phyloP scores from a whole-genome alignment of 495 filamentous ascomycete species.

The Lasiosphaeris hirsuta region DNA sequence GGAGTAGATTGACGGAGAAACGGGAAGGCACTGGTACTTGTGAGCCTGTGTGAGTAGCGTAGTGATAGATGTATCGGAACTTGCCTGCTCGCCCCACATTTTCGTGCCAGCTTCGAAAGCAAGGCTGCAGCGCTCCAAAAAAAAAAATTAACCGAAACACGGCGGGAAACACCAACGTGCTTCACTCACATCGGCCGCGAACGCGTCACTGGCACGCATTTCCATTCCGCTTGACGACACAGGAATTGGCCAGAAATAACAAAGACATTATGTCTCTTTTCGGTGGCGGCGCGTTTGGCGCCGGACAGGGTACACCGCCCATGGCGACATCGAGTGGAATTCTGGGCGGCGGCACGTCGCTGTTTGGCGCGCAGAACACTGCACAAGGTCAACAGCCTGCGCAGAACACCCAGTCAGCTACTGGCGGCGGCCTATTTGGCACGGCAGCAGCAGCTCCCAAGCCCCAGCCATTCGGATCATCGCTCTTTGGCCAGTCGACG shows the following conservation, averaged over 20 bases:
- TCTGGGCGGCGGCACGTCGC: neutral
- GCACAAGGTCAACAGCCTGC: conserved; percentile 10
- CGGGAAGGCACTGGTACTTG: conserved; percentile 6
- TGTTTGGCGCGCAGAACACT: conserved; percentile 8
- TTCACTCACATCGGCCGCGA: neutral
- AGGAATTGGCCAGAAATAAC: neutral
- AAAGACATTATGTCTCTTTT: conserved; percentile 17
- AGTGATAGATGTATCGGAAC: neutral
- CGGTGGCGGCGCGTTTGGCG: conserved; percentile 8
- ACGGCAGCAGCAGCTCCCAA: conserved; percentile 17
- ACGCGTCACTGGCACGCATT: conserved; percentile 12
- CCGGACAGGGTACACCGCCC: conserved; percentile 6
- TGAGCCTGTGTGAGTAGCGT: neutral
- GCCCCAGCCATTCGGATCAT: conserved; percentile 21
- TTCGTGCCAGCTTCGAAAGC: conserved; percentile 1
- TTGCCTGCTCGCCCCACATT: conserved; percentile 2
- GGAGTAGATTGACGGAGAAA: conserved; percentile 1
- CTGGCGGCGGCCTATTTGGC: conserved; percentile 20
- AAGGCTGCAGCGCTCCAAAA: conserved; percentile 2
- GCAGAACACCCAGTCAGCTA: neutral
- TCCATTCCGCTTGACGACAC: neutral
- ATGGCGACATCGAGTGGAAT: neutral
- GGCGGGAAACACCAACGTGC: conserved; percentile 6
- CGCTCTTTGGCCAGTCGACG: conserved; percentile 1
- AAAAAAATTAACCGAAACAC: conserved; percentile 8